phyloP scores from a whole-genome alignment of 2,329 filamentous ascomycete species.

The Fusarium sp. region DNA sequence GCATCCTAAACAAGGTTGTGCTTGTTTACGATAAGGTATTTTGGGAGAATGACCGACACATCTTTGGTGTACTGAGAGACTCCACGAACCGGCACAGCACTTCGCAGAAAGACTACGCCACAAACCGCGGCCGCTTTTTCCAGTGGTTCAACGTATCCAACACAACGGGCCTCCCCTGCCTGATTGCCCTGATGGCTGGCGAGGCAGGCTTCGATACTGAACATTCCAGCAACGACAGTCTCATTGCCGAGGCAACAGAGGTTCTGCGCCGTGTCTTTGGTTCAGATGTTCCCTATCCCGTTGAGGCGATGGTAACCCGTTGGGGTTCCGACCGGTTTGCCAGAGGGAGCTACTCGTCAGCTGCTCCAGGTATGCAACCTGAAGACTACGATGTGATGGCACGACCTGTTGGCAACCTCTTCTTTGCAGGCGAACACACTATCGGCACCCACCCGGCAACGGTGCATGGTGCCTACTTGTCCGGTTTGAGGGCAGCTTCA shows the following conservation, averaged over 20 bases:
- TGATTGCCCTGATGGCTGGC: constrained; percentile 94
- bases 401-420: constrained; percentile 80
- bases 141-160: constrained; percentile 97
- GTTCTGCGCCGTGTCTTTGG: constrained; percentile 81
- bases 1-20: constrained; percentile 93
- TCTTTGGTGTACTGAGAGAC: constrained; percentile 88
- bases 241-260: constrained; percentile 80
- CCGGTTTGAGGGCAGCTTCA: constrained; percentile 85
- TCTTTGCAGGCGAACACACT: constrained; percentile 96
- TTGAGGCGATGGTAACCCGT: constrained; percentile 87
- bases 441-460: constrained; percentile 96
- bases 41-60: constrained; percentile 89
- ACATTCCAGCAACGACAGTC: constrained; percentile 72
- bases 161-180: constrained; percentile 84
- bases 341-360: constrained; percentile 94
- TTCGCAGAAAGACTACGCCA: constrained; percentile 78
- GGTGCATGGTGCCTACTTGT: constrained; percentile 95
- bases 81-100: constrained; percentile 74
- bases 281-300: constrained; percentile 73
- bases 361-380: constrained; percentile 79
- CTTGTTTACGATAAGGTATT: constrained; percentile 88
- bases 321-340: constrained; percentile 93
- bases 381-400: constrained; percentile 96
- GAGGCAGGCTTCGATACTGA: constrained; percentile 92
- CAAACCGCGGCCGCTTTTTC: constrained; percentile 88